Evolutionary conservation across 805 yeast species (phyloP), one percentile per base, ranked within the genome.

Genomic region (Scheffersomyces amazonensis): DNA sequence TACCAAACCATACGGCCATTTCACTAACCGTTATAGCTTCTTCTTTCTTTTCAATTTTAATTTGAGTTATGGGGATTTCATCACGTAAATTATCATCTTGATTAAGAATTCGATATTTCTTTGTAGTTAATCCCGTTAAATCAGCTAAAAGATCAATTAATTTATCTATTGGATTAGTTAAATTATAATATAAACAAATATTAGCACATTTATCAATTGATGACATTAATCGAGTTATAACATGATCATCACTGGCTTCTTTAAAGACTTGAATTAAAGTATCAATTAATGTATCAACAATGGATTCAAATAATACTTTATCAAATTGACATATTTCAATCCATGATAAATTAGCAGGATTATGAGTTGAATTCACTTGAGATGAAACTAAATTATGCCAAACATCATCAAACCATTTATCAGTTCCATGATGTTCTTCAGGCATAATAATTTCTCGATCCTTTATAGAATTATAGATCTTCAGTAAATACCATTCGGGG

Each of bases 381-480:
- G 76, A 72, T 1, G 76, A 71, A 31, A 86, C 75, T 43, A 85
- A 58, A 41, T 83, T 80, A 48, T 82, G 81, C 95, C 95, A 86
- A 21, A 67, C 71, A 53, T 86, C 91, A 54, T 90, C 97, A 60
- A 90, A 91, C 81, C 96, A 84, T 55, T 85, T 88, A 16, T 88
- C 86, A 9, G 89, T 87, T 12, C 91, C 93, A 56, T 88, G 95
- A 50, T 91, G 97, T 53, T 93, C 99, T 53, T 93, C 98, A 0
- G 99, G 98, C 90, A 95, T 87, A 34, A 93, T 87, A 46, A 93
- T 93, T 60, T 93, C 99, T 36, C 84, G 77, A 39, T 83, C 87
- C 43, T 79, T 75, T 39, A 93, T 90, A 1, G 95, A 84, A 18
- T 75, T 66, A 60, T 86, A 93, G 18, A 91, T 88, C 46, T 77